Evolutionary conservation across 1,284 basidiomycete genomes (phyloP).

Genomic region (Tranzscheliella williamsii): DNA sequence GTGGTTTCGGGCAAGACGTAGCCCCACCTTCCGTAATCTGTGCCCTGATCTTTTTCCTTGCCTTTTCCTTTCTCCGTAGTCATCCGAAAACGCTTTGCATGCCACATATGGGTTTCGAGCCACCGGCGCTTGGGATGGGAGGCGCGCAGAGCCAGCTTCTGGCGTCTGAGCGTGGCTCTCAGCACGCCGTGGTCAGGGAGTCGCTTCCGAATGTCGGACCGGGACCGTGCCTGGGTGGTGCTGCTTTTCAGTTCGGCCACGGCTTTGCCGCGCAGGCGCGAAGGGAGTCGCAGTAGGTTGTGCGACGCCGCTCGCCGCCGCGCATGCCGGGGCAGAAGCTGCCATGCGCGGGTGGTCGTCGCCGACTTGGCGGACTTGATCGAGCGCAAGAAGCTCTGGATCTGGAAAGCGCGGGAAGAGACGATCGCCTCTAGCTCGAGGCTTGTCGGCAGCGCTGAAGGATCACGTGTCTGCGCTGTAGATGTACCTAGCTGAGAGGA

Average conservation of each 20-base stretch:
- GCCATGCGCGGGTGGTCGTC: slow-evolving; percentile 56
- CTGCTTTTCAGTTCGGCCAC: slow-evolving; percentile 51
- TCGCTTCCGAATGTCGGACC: slow-evolving; percentile 41
- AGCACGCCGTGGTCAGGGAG: slow-evolving; percentile 34
- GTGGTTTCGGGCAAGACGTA: slow-evolving; percentile 53
- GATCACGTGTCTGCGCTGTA: not conserved
- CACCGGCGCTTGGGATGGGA: slow-evolving; percentile 36
- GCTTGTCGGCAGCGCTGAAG: slow-evolving; percentile 19
- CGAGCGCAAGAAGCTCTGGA: slow-evolving; percentile 35
- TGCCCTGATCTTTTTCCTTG: slow-evolving; percentile 34
- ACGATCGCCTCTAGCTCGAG: slow-evolving; percentile 30
- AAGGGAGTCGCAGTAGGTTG: slow-evolving; percentile 55
- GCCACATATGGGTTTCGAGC: slow-evolving; percentile 61
- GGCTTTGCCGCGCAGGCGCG: slow-evolving; percentile 50
- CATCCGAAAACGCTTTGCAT: slow-evolving; percentile 59
- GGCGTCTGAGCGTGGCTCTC: slow-evolving; percentile 31
- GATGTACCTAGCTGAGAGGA: not conserved
- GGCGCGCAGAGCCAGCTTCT: slow-evolving; percentile 35
- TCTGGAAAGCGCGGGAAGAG: slow-evolving; percentile 37
- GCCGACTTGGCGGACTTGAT: slow-evolving; percentile 36
- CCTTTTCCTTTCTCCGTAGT: slow-evolving; percentile 44
- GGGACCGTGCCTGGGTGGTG: slow-evolving; percentile 45
- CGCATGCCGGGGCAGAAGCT: slow-evolving; percentile 54
- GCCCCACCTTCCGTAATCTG: slow-evolving; percentile 36
- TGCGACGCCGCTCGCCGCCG: slow-evolving; percentile 56